Evolutionary conservation across 129 eudicot species (phyloP), one percentile per base, ranked within the genome.

Genomic region (Smallanthus sonchifolius): DNA sequence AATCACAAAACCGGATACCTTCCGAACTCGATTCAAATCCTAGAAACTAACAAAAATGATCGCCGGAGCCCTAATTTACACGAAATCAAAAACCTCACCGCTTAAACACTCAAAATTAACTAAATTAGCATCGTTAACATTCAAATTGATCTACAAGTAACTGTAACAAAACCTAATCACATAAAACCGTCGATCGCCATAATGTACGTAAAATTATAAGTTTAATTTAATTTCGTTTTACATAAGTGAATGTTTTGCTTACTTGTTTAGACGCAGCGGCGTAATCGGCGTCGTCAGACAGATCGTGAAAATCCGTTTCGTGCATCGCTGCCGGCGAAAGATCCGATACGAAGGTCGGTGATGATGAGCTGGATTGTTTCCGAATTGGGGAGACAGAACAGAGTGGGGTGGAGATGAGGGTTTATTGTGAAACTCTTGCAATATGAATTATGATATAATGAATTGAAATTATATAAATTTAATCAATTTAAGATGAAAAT

Each of bases 261-360:
- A 92, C 96, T 80, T 87, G 95, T 56, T 89, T 92, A 15, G 84
- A 81, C 57, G 95, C 87, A 19, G 90, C 98, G 54, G 95, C 98
- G 84, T 92, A 92, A 84, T 92, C 98, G 76, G 96, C 96, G 80
- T 92, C 98, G 75, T 92, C 98, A 5, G 96, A 87, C 45, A 92
- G 79, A 77, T 92, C 98, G 80, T 89, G 85, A 45, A 83, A 39
- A 24, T 89, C 96, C 4, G 87, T 49, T 75, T 89, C 98, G 67
- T 77, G 86, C 97, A 92, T 92, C 88, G 82, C 66, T 72, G 81
- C 52, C 74, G 83, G 77, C n/a, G 72, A 71, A 52, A 39, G 57
- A 30, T 65, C 72, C 37, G 69, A 57, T 38, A 14, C 35, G 38
- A 28, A 2, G 57, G 19, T 62, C 48, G 77, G 54, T 44, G 40